Percentiles rank a stretch among this genome's conserved stretches.
phyloP scores from a whole-genome alignment of 2,329 filamentous ascomycete genomes.

The Colletotrichum spinosum region DNA sequence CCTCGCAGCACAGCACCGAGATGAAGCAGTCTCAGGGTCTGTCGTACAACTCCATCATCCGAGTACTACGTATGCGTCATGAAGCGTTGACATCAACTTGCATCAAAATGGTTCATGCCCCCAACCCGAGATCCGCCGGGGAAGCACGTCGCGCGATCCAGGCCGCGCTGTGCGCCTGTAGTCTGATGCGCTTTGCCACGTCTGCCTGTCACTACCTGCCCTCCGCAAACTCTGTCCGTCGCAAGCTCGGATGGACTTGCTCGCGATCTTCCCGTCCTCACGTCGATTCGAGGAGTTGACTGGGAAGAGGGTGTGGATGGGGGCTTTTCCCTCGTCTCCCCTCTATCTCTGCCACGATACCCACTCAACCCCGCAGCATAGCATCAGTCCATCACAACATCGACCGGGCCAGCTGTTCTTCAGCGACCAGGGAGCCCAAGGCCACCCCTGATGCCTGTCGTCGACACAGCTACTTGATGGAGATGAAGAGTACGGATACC shows the following conservation, averaged over 20 bases:
- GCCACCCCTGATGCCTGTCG: conserved; percentile 7
- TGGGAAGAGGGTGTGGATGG: conserved; percentile 30
- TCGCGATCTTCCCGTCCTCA: conserved; percentile 36
- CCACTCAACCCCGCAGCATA: conserved; percentile 34
- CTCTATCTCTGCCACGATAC: conserved; percentile 17
- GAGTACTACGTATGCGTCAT: conserved; percentile 13
- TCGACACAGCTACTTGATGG: conserved; percentile 13
- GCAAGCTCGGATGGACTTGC: conserved; percentile 30
- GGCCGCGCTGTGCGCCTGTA: conserved; percentile 33
- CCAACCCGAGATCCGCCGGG: conserved; percentile 36
- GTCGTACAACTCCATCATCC: conserved; percentile 8
- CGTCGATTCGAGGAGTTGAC: conserved; percentile 31
- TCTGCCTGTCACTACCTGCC: conserved; percentile 34
- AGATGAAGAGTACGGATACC: conserved; percentile 3
- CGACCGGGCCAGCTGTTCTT: conserved; percentile 36
- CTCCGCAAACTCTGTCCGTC: conserved; percentile 36
- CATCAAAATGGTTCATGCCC: conserved; percentile 34
- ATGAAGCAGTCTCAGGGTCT: conserved; percentile 1
- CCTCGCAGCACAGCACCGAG: too few relatives aligned
- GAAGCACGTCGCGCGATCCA: conserved; percentile 36
- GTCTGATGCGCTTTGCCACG: conserved; percentile 30
- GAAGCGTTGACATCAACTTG: conserved; percentile 31
- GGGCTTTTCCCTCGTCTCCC: conserved; percentile 8
- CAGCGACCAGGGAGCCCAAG: conserved; percentile 22
- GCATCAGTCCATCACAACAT: conserved; percentile 35